Percentiles rank a stretch among this genome's conserved stretches.
Evolutionary conservation across 192 early-diverging fungal species (phyloP).

Genomic region (Rhizophlyctis rosea): DNA sequence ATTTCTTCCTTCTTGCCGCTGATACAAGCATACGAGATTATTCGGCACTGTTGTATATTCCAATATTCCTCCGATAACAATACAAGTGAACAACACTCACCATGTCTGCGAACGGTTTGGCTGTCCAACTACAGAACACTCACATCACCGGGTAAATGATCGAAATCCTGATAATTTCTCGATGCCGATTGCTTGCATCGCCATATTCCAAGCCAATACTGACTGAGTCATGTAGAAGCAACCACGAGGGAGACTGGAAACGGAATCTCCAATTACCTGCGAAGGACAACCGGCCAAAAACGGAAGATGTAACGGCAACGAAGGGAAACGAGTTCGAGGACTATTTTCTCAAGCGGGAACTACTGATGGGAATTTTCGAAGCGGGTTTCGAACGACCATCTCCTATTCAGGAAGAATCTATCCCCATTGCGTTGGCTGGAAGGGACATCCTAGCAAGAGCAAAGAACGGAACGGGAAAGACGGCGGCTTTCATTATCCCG

Average conservation of each 20-base stretch:
- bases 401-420: slow-evolving; percentile 98
- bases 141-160: slow-evolving; percentile 30
- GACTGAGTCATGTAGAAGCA: slow-evolving; percentile 7
- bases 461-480: slow-evolving; percentile 93
- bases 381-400: slow-evolving; percentile 96
- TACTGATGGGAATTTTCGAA: slow-evolving; percentile 99
- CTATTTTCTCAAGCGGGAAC: slow-evolving; percentile 93
- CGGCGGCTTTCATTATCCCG: slow-evolving; percentile 96
- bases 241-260: slow-evolving; percentile 39
- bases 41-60: no score
- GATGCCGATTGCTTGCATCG: slow-evolving; percentile 7
- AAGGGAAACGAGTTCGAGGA: slow-evolving; percentile 99
- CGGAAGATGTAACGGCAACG: slow-evolving; percentile 93
- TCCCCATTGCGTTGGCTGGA: slow-evolving; percentile 94
- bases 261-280: slow-evolving; percentile 61
- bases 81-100: neutral
- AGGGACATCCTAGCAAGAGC: slow-evolving; percentile 95
- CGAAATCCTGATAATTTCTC: neutral
- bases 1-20: no score
- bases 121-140: slow-evolving; percentile 40
- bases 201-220: neutral
- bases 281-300: slow-evolving; percentile 92
- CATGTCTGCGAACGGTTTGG: slow-evolving; percentile 32
- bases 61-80: no score
- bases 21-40: no score